Conservation (phyloP, 441 rosid species). For the Aquilaria agallochum region DNA sequence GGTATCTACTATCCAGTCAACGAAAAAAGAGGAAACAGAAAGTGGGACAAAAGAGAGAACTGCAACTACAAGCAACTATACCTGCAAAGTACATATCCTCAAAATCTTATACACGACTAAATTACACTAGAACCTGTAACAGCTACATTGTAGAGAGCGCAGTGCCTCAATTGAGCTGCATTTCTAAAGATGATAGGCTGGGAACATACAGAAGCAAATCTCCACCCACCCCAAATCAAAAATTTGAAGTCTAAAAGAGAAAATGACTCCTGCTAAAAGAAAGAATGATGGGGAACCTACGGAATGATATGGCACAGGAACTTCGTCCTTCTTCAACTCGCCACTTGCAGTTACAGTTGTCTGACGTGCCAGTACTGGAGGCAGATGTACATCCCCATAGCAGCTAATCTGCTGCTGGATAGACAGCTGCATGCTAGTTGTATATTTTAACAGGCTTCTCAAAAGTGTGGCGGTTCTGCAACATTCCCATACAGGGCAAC, state of each 20-base stretch:
- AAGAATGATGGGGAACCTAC: slow-evolving; percentile 22
- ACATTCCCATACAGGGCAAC: slow-evolving; percentile 11
- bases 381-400: slow-evolving; percentile 7
- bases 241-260: not conserved
- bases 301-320: slow-evolving; percentile 15
- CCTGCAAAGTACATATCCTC: slow-evolving; percentile 37
- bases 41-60: slow-evolving; percentile 19
- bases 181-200: slow-evolving; percentile 13
- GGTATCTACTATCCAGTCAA: not conserved
- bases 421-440: slow-evolving; percentile 52
- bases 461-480: slow-evolving; percentile 82
- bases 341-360: slow-evolving; percentile 10
- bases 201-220: slow-evolving; percentile 19
- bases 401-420: slow-evolving; percentile 20
- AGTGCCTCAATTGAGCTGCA: slow-evolving; percentile 19
- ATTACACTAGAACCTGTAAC: slow-evolving; percentile 30
- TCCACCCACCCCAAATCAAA: slow-evolving; percentile 16
- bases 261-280: slow-evolving; percentile 3
- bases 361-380: slow-evolving; percentile 10
- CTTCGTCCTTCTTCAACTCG: slow-evolving; percentile 12
- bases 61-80: slow-evolving; percentile 26
- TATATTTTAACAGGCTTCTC: slow-evolving; percentile 95
- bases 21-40: not conserved
- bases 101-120: slow-evolving; percentile 50
- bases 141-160: slow-evolving; percentile 25